Conservation (phyloP, 2,329 filamentous ascomycete species). For the Hypomyces perniciosus region DNA sequence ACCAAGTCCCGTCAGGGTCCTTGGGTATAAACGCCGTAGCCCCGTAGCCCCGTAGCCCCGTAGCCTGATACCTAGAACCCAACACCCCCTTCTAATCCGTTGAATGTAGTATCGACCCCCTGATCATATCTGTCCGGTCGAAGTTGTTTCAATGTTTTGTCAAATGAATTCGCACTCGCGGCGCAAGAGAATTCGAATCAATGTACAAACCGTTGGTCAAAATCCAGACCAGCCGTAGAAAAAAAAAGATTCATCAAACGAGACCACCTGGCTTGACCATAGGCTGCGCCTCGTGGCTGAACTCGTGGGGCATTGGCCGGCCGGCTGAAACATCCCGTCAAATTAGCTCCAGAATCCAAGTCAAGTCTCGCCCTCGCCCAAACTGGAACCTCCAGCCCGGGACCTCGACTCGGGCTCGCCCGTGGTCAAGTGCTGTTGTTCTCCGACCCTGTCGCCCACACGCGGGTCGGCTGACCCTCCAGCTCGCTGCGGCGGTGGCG, state of each 20-base stretch:
- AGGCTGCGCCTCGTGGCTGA: neutral
- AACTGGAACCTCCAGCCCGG: conserved; percentile 3
- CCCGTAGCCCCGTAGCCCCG: neutral
- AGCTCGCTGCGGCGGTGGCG: conserved; percentile 5
- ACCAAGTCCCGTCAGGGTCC: neutral
- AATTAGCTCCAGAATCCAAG: neutral
- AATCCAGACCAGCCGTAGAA: neutral
- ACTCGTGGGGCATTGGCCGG: conserved; percentile 4
- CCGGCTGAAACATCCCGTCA: conserved; percentile 2
- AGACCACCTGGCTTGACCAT: neutral
- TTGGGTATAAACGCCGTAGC: neutral
- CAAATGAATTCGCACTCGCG: neutral
- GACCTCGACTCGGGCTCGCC: conserved; percentile 9
- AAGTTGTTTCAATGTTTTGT: neutral
- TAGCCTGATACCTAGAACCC: neutral
- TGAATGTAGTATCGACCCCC: neutral
- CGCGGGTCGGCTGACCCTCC: conserved; percentile 5
- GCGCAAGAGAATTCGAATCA: neutral
- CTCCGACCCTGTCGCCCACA: conserved; percentile 3
- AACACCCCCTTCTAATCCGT: neutral
- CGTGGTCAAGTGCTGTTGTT: neutral
- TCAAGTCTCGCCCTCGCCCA: conserved; percentile 8
- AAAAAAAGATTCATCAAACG: neutral
- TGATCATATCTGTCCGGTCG: neutral
- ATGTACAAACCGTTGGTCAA: conserved; percentile 2